A percentile compares a stretch with the other conserved stretches of the same genome.
Conservation (phyloP, 2,329 filamentous ascomycete species). For the Colletotrichum sojae region DNA sequence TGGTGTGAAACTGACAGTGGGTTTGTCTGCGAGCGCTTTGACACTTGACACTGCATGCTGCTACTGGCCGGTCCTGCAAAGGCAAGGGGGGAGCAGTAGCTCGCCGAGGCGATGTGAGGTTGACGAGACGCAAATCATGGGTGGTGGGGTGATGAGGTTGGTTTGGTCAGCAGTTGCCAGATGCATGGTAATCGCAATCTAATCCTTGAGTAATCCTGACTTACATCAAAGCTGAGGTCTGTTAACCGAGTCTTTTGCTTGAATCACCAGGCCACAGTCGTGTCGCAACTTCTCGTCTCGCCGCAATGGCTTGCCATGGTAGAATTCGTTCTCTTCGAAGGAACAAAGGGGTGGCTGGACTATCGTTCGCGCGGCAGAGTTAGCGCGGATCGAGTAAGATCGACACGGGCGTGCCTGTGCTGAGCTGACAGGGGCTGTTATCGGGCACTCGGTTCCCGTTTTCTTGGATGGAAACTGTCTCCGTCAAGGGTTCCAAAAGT, state of each 20-base stretch:
- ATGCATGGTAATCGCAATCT: background rate
- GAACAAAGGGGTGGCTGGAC: background rate
- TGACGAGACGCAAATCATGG: background rate
- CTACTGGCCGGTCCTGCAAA: constrained; percentile 12
- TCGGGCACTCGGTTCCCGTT: too few relatives aligned
- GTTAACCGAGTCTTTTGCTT: background rate
- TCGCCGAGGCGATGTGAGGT: constrained; percentile 8
- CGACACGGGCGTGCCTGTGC: background rate
- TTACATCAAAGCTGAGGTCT: background rate
- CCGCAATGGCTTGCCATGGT: constrained; percentile 5
- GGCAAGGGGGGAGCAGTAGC: constrained; percentile 5
- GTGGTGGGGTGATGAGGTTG: background rate
- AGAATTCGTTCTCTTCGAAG: background rate
- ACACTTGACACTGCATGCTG: constrained; percentile 26
- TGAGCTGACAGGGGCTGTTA: background rate
- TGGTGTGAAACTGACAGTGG: constrained; percentile 39
- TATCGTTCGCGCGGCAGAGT: background rate
- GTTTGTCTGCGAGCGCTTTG: constrained; percentile 36
- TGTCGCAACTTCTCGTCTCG: background rate
- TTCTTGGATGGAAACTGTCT: background rate
- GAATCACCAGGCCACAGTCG: background rate
- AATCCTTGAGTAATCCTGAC: background rate
- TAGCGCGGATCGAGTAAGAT: constrained; percentile 8
- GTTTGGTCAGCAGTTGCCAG: background rate
- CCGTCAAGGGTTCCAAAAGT: background rate